Evolutionary conservation across 2,329 filamentous ascomycete genomes (phyloP).

Genomic region (Clathrospora elynae): DNA sequence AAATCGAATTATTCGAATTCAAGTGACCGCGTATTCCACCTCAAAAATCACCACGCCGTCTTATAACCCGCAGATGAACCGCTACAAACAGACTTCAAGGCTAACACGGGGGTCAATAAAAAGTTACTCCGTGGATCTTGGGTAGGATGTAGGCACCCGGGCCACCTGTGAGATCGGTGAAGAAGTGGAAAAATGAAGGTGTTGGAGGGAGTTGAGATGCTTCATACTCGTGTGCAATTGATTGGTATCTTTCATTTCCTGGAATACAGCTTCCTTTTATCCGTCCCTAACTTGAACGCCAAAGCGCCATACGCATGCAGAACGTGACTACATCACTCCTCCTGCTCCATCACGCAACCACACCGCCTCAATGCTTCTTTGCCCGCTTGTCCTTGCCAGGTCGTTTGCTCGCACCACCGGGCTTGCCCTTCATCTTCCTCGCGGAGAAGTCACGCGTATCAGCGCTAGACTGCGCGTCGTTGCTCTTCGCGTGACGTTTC

Average conservation of each 20-base stretch:
- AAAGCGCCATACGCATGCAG: constrained; percentile 33
- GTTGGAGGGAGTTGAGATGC: background rate
- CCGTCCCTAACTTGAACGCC: constrained; percentile 25
- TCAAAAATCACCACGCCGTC: too few species aligned
- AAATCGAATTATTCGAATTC: too few species aligned
- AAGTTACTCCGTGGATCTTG: too few species aligned
- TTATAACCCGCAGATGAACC: too few species aligned
- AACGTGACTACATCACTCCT: background rate
- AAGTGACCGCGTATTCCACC: too few species aligned
- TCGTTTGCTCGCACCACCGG: constrained; percentile 36
- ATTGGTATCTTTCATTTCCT: constrained; percentile 24
- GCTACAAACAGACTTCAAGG: too few species aligned
- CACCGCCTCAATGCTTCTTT: constrained; percentile 33
- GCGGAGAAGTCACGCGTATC: constrained; percentile 81
- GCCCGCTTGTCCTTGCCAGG: constrained; percentile 44
- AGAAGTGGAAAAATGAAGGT: background rate
- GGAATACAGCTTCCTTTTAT: constrained; percentile 19
- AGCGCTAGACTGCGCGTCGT: constrained; percentile 79
- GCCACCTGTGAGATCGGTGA: background rate
- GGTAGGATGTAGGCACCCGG: constrained; percentile 9
- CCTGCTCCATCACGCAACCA: background rate
- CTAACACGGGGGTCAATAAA: too few species aligned
- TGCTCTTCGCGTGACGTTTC: constrained; percentile 89
- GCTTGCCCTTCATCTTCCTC: constrained; percentile 78
- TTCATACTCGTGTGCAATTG: constrained; percentile 2